A percentile compares a stretch with the other conserved stretches of the same genome.
phyloP scores from a whole-genome alignment of 2,329 filamentous ascomycete species.

The Penicillium digitatum region DNA sequence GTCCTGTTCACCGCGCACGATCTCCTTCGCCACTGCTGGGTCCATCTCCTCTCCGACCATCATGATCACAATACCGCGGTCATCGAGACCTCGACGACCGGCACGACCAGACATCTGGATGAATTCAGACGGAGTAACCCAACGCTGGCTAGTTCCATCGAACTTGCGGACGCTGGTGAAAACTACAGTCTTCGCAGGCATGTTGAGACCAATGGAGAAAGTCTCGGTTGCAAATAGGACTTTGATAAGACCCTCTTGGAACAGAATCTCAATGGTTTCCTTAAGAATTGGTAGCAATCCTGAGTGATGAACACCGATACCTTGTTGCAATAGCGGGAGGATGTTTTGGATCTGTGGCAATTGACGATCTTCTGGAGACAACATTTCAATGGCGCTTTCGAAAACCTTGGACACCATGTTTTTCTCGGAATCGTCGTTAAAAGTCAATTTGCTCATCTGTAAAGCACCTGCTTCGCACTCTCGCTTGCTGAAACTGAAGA shows the following conservation, averaged over 20 bases:
- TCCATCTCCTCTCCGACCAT: conserved; percentile 98
- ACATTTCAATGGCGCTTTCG: conserved; percentile 81
- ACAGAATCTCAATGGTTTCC: conserved; percentile 97
- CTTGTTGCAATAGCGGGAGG: conserved; percentile 79
- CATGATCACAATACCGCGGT: conserved; percentile 98
- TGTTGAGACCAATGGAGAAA: conserved; percentile 97
- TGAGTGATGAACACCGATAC: conserved; percentile 96
- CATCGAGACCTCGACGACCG: conserved; percentile 92
- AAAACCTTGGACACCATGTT: conserved; percentile 93
- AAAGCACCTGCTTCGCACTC: conserved; percentile 91
- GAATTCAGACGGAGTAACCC: conserved; percentile 91
- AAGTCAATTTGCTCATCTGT: conserved; percentile 78
- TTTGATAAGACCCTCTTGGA: conserved; percentile 97
- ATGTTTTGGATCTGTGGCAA: conserved; percentile 89
- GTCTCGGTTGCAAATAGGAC: conserved; percentile 97
- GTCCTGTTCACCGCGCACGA: conserved; percentile 94
- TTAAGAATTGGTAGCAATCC: conserved; percentile 93
- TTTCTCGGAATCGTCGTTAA: conserved; percentile 96
- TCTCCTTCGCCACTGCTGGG: conserved; percentile 85
- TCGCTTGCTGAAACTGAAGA: conserved; percentile 98
- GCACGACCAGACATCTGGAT: conserved; percentile 98
- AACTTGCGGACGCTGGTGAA: conserved; percentile 96
- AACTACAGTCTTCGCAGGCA: conserved; percentile 99
- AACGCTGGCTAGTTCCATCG: conserved; percentile 74
- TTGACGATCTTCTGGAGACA: conserved; percentile 85